A percentile compares a stretch with the other conserved stretches of the same genome.
These are phyloP conservation scores for Acer negundo DNA, from an alignment of 345 rosid genomes.

Conservation along the genomic window DNA sequence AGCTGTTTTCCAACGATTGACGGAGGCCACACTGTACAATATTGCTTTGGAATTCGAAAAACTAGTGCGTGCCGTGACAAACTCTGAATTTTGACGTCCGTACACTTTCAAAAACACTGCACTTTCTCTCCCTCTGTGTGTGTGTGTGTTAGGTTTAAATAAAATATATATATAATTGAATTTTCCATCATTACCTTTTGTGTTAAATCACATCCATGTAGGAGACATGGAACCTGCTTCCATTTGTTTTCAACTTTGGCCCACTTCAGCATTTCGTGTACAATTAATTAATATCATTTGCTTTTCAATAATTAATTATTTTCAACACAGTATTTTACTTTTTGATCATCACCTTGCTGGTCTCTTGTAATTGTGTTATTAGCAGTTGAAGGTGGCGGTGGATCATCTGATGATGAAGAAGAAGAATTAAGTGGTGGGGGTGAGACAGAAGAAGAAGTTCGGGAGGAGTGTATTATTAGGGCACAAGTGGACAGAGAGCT, in stretches of 20 bases:
- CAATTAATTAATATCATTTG: too few relatives aligned
- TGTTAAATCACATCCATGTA: slow-evolving; percentile 25
- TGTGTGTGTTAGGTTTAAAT: too few relatives aligned
- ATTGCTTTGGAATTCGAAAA: slow-evolving; percentile 15
- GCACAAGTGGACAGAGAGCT: slow-evolving; percentile 40
- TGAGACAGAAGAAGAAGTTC: slow-evolving; percentile 33
- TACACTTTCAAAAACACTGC: background rate
- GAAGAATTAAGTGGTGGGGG: slow-evolving; percentile 43
- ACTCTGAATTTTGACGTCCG: background rate
- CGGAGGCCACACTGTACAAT: background rate
- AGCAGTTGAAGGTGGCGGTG: slow-evolving; percentile 32
- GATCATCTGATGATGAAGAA: slow-evolving; percentile 45
- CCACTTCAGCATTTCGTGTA: background rate
- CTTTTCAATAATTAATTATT: background rate
- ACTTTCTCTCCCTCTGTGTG: too few relatives aligned
- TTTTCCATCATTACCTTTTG: background rate
- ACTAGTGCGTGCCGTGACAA: slow-evolving; percentile 44
- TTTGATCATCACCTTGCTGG: background rate
- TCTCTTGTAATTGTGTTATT: background rate
- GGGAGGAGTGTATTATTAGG: background rate
- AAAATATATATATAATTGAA: too few relatives aligned
- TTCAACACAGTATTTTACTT: background rate
- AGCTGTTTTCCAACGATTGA: slow-evolving; percentile 1
- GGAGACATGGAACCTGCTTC: slow-evolving; percentile 19
- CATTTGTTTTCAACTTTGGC: background rate